phyloP scores from a whole-genome alignment of 805 yeast species.

The Saturnispora diversa region DNA sequence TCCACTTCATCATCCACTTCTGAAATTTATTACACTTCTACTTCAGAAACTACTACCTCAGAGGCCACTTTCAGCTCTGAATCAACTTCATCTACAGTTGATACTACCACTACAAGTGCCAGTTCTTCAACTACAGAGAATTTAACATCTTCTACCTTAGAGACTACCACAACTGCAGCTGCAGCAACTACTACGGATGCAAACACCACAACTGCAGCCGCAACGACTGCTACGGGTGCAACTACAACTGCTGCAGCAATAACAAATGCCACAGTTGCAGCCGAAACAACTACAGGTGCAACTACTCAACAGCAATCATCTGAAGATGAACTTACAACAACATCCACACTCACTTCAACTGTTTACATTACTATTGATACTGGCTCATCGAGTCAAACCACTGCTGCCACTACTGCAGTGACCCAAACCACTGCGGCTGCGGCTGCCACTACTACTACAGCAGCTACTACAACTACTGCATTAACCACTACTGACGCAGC shows the following conservation, averaged over 20 bases:
- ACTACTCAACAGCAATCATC: slow-evolving; percentile 1
- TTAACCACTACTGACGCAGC: not conserved
- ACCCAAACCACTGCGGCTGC: slow-evolving; percentile 12
- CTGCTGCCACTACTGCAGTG: slow-evolving; percentile 13
- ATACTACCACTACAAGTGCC: not conserved
- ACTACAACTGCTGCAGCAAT: slow-evolving; percentile 8
- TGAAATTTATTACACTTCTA: not conserved
- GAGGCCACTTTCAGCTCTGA: not conserved
- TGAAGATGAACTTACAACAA: slow-evolving; percentile 15
- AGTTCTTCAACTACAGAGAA: not conserved
- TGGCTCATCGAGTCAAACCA: slow-evolving; percentile 6
- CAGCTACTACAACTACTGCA: not conserved
- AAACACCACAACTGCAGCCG: not conserved
- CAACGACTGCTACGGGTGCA: slow-evolving; percentile 1
- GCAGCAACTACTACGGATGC: not conserved
- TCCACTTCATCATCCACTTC: slow-evolving; percentile 12
- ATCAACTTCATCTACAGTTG: not conserved
- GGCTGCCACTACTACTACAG: not conserved
- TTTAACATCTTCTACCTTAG: not conserved
- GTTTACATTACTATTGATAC: slow-evolving; percentile 13
- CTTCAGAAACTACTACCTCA: not conserved
- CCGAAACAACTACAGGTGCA: not conserved
- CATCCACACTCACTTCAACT: slow-evolving; percentile 17
- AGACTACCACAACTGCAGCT: not conserved
- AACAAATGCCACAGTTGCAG: slow-evolving; percentile 6